Evolutionary conservation across 371 early-diverging fungal genomes (phyloP).

Genomic region (Mortierella sp.): DNA sequence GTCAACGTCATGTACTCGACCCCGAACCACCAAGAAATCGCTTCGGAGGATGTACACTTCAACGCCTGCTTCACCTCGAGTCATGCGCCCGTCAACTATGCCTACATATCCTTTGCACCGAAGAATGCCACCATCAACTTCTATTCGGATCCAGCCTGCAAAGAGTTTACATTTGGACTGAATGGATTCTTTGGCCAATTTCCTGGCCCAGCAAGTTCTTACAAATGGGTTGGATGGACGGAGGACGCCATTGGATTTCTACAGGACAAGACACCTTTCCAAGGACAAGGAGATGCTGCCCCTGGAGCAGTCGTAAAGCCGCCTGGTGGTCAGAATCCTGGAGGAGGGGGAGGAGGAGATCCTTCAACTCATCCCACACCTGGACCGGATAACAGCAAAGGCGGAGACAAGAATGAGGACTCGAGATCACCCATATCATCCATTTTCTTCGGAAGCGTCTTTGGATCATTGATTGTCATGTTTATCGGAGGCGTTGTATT

Average conservation of each 20-base stretch:
- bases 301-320: constrained; percentile 6
- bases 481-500: constrained; percentile 34
- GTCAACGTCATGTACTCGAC: constrained; percentile 34
- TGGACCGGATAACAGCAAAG: neutral
- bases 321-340: constrained; percentile 8
- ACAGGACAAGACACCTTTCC: constrained; percentile 18
- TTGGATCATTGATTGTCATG: constrained; percentile 20
- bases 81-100: constrained; percentile 8
- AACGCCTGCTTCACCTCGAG: constrained; percentile 29
- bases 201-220: constrained; percentile 38
- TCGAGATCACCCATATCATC: constrained; percentile 1
- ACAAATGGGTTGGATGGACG: constrained; percentile 43
- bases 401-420: neutral
- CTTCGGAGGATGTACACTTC: constrained; percentile 22
- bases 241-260: constrained; percentile 23
- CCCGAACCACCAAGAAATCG: constrained; percentile 15
- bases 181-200: constrained; percentile 27
- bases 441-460: constrained; percentile 39
- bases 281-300: constrained; percentile 31
- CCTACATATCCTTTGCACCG: constrained; percentile 40
- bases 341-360: neutral
- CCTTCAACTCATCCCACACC: constrained; percentile 1
- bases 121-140: constrained; percentile 54
- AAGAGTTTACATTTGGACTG: constrained; percentile 28
- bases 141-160: constrained; percentile 30